Evolutionary conservation across 2,329 filamentous ascomycete genomes (phyloP), one percentile per base, ranked within the genome.

Genomic region (Cercospora janseana): DNA sequence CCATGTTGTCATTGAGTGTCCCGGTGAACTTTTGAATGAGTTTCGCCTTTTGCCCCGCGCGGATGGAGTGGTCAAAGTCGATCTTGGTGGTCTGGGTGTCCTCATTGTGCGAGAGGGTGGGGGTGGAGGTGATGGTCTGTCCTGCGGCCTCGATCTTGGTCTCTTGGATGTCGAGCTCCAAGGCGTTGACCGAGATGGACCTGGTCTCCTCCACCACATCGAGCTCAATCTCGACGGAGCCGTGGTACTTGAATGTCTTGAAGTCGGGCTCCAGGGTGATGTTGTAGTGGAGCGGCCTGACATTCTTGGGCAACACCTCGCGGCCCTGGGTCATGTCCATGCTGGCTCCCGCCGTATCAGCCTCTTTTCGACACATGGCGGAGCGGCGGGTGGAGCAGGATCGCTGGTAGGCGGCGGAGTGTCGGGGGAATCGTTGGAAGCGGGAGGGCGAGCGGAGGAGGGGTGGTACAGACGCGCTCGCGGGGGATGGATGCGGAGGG

Each of bases 221-320:
- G 54, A 96, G 80, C 78, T 95, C 88, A 65, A 97, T 91, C 51
- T 83, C 72, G 45, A 95, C 90, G 8, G 79, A 85, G 59, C 92
- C 92, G 52, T 92, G 81, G 68, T 92, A 97, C 57, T 83, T 89
- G 71, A 93, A 89, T 58, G 86, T 90, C 62, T 87, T 79, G 62
- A 97, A 87, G 74, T 96, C 82, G 47, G 92, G 90, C 74, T 97
- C 93, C 56, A 97, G 78, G 1, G 88, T 93, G 62, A 97, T 73
- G 70, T 95, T 83, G 73, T 97, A 97, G 74, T 97, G 90, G 29
- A 79, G 73, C n/a, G 92, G 91, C 69, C 92, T 86, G 64, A 96
- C 89, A 66, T 96, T 95, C 72, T 85, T 83, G 45, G 92, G 93
- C 62, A 97, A 79, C 59, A 97, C 85, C 75, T 95, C 87, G 63